phyloP scores from a whole-genome alignment of 306 rosid genomes.

The Prosopis cineraria region DNA sequence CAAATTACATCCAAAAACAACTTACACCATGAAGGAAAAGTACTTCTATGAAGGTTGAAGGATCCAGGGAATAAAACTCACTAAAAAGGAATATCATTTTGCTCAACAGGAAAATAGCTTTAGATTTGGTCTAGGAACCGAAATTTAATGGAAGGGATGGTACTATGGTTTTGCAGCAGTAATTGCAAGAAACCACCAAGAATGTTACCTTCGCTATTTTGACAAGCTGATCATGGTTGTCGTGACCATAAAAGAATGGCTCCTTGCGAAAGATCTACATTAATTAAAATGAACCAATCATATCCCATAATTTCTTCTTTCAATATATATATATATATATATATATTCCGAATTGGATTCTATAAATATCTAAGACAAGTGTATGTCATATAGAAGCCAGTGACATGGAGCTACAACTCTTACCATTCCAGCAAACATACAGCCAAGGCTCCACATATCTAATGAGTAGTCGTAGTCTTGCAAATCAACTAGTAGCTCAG shows the following conservation, averaged over 20 bases:
- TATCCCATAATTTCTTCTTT: slow-evolving; percentile 16
- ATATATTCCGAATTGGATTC: slow-evolving; percentile 10
- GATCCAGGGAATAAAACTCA: slow-evolving; percentile 3
- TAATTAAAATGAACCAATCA: slow-evolving; percentile 34
- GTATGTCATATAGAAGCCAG: slow-evolving; percentile 25
- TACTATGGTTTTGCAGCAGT: slow-evolving; percentile 8
- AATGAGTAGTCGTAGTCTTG: slow-evolving; percentile 91
- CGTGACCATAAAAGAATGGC: slow-evolving; percentile 97
- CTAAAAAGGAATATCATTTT: neutral
- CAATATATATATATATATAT: neutral
- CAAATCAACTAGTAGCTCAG: slow-evolving; percentile 86
- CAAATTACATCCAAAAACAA: slow-evolving; percentile 15
- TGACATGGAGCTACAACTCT: slow-evolving; percentile 40
- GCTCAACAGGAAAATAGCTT: neutral
- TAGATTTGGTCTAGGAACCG: slow-evolving; percentile 9
- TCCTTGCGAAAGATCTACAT: slow-evolving; percentile 92
- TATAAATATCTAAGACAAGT: neutral
- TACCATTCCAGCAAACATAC: slow-evolving; percentile 99
- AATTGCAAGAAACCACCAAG: slow-evolving; percentile 24
- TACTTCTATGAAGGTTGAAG: neutral
- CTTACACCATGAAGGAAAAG: slow-evolving; percentile 2
- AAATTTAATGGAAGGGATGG: neutral
- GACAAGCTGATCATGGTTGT: slow-evolving; percentile 93
- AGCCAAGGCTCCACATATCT: slow-evolving; percentile 99
- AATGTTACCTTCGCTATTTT: slow-evolving; percentile 83